Base-by-base conservation (phyloP, 371 early-diverging fungal genomes). In the Entomophthora muscae region DNA sequence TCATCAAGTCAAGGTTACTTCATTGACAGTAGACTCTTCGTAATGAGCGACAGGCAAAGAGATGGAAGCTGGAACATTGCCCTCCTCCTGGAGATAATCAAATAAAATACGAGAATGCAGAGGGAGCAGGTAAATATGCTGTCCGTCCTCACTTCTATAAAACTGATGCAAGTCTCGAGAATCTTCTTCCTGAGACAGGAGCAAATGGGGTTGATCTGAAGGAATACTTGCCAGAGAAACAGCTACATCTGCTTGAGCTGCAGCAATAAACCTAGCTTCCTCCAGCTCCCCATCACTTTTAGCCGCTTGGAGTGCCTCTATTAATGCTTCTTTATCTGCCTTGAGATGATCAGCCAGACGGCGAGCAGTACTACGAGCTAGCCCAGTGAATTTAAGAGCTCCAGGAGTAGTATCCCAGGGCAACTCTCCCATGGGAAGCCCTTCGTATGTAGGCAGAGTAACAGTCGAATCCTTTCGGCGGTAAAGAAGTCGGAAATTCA, bases 111-210 rank as follows among this genome's bases (percentile, higher is more conserved):
- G 85, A 68, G 89, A 83, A 70, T 93, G 89, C 13, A 95, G 72
- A 10, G 95, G 95, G 65, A 95, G 91, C 32, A 97, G 77, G 68
- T 90, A 97, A 22, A 90, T 72, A 70, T 88, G 91, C 65, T 90
- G 91, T 7, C 96, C 98, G 70, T 92, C 93, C 1, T 77, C 75
- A 0, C 88, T 78, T 68, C 93, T 95, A 67, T 86, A 90, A 71
- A 88, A 92, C 21, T 42, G 54, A 21, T 1, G 27, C 5, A n/a
- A 22, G 13, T 31, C 27, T 31, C 31, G n/a, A 12, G 26, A 21
- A 28, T 26, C 33, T n/a, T n/a, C 1, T 7, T 27, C 30, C 0
- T 3, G n/a, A 24, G 53, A 65, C 60, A 32, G 27, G 26, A 23
- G 32, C 22, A 51, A 55, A 17, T 54, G 60, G 55, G 33, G 62